Conservation (phyloP, 768 basidiomycete species). For the Psilocybe cyanescens region DNA sequence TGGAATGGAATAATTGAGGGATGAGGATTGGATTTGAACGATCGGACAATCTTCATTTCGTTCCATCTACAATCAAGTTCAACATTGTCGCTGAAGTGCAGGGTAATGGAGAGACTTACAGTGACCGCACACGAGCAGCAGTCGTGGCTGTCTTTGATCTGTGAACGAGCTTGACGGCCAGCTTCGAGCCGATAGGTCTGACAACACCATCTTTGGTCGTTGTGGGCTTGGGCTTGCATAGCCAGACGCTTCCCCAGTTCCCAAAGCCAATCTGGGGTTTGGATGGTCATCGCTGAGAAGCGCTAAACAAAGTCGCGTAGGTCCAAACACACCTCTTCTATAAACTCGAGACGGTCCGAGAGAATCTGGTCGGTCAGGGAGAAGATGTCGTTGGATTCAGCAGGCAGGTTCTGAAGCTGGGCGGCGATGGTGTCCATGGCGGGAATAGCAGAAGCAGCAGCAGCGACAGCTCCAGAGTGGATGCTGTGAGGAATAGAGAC, state of each 20-base stretch:
- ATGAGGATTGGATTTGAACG: constrained; percentile 84
- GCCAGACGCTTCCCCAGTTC: constrained; percentile 93
- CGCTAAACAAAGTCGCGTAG: constrained; percentile 4
- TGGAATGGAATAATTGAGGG: constrained; percentile 93
- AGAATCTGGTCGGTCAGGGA: constrained; percentile 75
- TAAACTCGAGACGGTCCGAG: constrained; percentile 71
- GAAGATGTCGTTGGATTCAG: constrained; percentile 63
- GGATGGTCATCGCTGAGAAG: constrained; percentile 8
- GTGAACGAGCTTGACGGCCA: constrained; percentile 95
- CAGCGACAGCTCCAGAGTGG: constrained; percentile 16
- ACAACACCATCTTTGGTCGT: constrained; percentile 35
- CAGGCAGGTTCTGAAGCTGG: constrained; percentile 31
- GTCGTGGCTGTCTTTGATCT: constrained; percentile 84
- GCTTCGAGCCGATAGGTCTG: constrained; percentile 51
- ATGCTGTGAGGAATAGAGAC: constrained; percentile 39
- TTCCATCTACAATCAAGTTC: constrained; percentile 69
- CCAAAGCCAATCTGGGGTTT: constrained; percentile 79
- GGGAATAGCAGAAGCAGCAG: constrained; percentile 27
- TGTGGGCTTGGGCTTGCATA: constrained; percentile 65
- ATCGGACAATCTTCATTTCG: constrained; percentile 94
- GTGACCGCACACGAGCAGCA: constrained; percentile 85
- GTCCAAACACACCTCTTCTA: constrained; percentile 63
- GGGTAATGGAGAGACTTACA: constrained; percentile 51
- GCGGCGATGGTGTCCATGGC: constrained; percentile 41
- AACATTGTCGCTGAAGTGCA: not conserved